Conservation (phyloP, 768 basidiomycete species). For the Psilocybe cubensis region DNA sequence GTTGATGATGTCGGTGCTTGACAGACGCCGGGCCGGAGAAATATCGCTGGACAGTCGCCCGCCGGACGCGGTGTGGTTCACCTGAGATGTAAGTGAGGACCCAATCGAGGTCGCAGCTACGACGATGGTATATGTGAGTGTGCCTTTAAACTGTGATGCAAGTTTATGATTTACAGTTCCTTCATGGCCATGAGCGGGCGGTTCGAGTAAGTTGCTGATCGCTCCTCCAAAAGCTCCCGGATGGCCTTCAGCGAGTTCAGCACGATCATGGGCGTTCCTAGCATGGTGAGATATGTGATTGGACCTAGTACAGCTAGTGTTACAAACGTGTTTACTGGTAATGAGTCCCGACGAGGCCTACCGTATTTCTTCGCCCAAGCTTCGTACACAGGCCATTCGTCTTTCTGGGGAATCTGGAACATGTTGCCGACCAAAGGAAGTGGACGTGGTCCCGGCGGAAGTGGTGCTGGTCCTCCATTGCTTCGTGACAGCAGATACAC, state of each 20-base stretch:
- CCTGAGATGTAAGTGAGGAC: neutral
- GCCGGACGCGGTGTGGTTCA: neutral
- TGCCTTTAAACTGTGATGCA: neutral
- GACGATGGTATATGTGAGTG: neutral
- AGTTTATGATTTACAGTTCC: constrained; percentile 16
- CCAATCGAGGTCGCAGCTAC: constrained; percentile 3
- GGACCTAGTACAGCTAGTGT: constrained; percentile 9
- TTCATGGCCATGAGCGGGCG: constrained; percentile 23
- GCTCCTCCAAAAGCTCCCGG: constrained; percentile 20
- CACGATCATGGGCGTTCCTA: constrained; percentile 22
- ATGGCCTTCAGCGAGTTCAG: constrained; percentile 20
- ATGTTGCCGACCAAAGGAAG: constrained; percentile 26
- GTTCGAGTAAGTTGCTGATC: constrained; percentile 19
- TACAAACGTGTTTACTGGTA: neutral
- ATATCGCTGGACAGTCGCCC: neutral
- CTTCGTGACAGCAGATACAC: neutral
- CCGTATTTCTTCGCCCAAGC: constrained; percentile 24
- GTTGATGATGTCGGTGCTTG: neutral
- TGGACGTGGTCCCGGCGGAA: constrained; percentile 21
- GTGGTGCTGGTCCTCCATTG: constrained; percentile 8
- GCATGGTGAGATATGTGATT: constrained; percentile 22
- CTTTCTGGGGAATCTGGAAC: constrained; percentile 25
- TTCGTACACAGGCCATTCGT: constrained; percentile 24
- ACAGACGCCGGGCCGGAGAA: constrained; percentile 1
- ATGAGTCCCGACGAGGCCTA: neutral